phyloP scores from a whole-genome alignment of 164 flowering plant species.

The Kingdonia uniflora region DNA sequence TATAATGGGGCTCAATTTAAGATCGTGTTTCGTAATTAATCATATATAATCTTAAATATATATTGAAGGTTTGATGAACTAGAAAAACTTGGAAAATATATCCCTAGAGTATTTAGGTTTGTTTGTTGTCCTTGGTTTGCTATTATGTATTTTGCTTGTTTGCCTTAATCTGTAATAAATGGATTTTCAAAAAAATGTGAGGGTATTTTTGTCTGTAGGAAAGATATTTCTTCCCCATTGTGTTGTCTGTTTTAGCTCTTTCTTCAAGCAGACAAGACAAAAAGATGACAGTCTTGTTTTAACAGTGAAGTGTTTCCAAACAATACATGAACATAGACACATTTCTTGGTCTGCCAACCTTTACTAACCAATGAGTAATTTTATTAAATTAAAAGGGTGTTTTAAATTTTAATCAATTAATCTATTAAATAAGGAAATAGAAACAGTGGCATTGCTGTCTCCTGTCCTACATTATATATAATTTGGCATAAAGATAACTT shows the following conservation, averaged over 20 bases:
- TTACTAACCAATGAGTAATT: background rate
- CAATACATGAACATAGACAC: slow-evolving; percentile 5
- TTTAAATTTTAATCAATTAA: slow-evolving; percentile 6
- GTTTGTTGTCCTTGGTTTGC: slow-evolving; percentile 7
- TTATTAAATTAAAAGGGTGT: background rate
- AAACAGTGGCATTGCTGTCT: slow-evolving; percentile 7
- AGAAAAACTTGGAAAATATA: slow-evolving; percentile 5
- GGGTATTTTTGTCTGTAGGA: slow-evolving; percentile 3
- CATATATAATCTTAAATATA: no score
- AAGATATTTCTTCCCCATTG: slow-evolving; percentile 2
- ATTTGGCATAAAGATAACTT: slow-evolving; percentile 2
- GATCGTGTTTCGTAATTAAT: no score
- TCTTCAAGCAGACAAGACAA: slow-evolving; percentile 14
- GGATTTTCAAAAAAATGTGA: background rate
- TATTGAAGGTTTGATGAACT: slow-evolving; percentile 8
- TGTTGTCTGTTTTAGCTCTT: slow-evolving; percentile 15
- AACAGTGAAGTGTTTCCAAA: background rate
- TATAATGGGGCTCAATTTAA: background rate
- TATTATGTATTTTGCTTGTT: slow-evolving; percentile 23
- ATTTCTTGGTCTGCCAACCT: background rate
- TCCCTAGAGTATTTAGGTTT: slow-evolving; percentile 13
- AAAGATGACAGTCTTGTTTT: background rate
- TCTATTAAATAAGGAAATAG: slow-evolving; percentile 4
- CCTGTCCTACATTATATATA: slow-evolving; percentile 3
- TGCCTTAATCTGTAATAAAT: background rate